A percentile compares a stretch with the other conserved stretches of the same genome.
Evolutionary conservation across 805 yeast species (phyloP).

Genomic region (Yamadazyma endophytica): DNA sequence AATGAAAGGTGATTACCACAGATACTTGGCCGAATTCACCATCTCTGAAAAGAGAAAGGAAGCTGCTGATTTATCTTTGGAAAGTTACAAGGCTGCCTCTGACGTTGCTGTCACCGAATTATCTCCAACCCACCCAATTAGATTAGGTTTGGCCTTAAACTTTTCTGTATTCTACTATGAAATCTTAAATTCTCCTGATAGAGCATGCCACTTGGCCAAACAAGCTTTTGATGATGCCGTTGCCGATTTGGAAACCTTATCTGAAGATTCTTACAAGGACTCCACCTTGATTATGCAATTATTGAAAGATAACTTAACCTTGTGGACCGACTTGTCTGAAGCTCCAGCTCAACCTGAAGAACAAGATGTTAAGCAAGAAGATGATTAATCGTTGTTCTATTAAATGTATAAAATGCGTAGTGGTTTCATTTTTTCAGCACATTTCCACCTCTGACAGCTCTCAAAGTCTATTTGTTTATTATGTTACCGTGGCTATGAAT

Average conservation of each 20-base stretch:
- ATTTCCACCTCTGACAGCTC: too few relatives aligned
- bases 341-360: constrained; percentile 47
- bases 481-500: too few relatives aligned
- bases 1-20: constrained; percentile 99
- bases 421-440: constrained; percentile 3
- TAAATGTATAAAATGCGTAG: constrained; percentile 2
- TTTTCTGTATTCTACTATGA: constrained; percentile 98
- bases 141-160: constrained; percentile 95
- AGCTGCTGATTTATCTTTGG: constrained; percentile 88
- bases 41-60: constrained; percentile 85
- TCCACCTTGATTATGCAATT: constrained; percentile 98
- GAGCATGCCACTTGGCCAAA: constrained; percentile 98
- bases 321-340: constrained; percentile 96
- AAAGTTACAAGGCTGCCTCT: constrained; percentile 92
- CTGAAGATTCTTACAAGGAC: constrained; percentile 98
- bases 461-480: too few relatives aligned
- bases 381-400: constrained; percentile 10
- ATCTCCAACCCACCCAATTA: constrained; percentile 98
- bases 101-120: constrained; percentile 95
- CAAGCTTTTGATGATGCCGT: constrained; percentile 99
- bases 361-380: constrained; percentile 16
- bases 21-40: constrained; percentile 97
- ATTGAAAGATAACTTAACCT: constrained; percentile 94
- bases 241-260: constrained; percentile 95
- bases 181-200: constrained; percentile 96